A percentile compares a stretch with the other conserved stretches of the same genome.
phyloP scores from a whole-genome alignment of 78 protist species.

The Polysphondylium violaceum region DNA sequence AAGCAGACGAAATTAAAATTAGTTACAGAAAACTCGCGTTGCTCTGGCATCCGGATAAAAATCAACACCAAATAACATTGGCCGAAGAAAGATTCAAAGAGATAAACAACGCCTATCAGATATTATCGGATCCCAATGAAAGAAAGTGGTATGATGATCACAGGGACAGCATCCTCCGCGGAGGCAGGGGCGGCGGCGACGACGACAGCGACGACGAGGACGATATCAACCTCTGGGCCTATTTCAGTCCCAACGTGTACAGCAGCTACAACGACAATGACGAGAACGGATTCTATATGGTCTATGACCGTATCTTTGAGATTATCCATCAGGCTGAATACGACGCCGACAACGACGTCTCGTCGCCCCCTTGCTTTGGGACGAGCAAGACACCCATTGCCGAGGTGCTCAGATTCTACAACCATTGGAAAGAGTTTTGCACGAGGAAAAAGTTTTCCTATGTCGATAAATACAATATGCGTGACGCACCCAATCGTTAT shows the following conservation, averaged over 20 bases:
- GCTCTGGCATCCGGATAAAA: constrained; percentile 91
- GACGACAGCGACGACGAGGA: constrained; percentile 56
- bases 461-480: constrained; percentile 83
- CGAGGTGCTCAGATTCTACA: constrained; percentile 80
- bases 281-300: constrained; percentile 73
- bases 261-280: constrained; percentile 52
- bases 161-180: constrained; percentile 79
- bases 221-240: constrained; percentile 85
- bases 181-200: constrained; percentile 52
- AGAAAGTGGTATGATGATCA: constrained; percentile 90
- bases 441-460: constrained; percentile 75
- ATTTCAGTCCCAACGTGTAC: constrained; percentile 77
- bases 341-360: constrained; percentile 78
- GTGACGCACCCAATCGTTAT: constrained; percentile 82
- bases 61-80: constrained; percentile 67
- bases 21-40: constrained; percentile 88
- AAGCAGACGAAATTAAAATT: constrained; percentile 79
- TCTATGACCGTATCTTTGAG: constrained; percentile 71
- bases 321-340: too few species aligned
- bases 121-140: constrained; percentile 85
- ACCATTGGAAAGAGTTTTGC: constrained; percentile 79
- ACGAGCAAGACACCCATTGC: not conserved
- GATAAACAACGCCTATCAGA: constrained; percentile 82
- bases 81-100: constrained; percentile 89
- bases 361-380: constrained; percentile 83